Conservation (phyloP, 106 monocot genomes). For the Dendrobium chrysotoxum region DNA sequence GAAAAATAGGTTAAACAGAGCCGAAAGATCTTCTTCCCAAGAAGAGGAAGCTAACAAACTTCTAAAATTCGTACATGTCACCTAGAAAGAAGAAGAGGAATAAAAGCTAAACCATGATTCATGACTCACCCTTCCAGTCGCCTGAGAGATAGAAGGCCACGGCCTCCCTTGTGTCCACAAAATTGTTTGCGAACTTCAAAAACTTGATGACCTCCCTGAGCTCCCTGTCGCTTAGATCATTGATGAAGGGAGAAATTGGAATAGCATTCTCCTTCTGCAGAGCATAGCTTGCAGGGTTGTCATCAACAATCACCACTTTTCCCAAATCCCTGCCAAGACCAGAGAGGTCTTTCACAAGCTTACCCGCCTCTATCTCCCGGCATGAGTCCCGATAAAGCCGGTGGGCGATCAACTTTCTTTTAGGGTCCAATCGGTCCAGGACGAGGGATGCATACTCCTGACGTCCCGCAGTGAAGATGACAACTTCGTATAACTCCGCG, state of each 20-base stretch:
- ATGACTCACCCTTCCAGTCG: neutral
- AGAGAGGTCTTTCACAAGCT: constrained; percentile 66
- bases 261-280: constrained; percentile 77
- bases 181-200: constrained; percentile 30
- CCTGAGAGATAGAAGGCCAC: neutral
- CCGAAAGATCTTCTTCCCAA: too few relatives aligned
- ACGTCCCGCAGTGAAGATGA: constrained; percentile 87
- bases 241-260: constrained; percentile 48
- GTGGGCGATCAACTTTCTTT: constrained; percentile 43
- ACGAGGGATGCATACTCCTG: constrained; percentile 81
- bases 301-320: constrained; percentile 65
- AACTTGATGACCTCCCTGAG: constrained; percentile 47
- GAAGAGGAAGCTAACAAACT: neutral
- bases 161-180: constrained; percentile 65
- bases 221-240: constrained; percentile 54
- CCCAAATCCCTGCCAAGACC: constrained; percentile 43
- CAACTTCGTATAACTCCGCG: constrained; percentile 50
- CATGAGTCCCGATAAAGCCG: constrained; percentile 79
- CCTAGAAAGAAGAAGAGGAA: neutral
- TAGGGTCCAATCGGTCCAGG: constrained; percentile 68
- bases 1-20: neutral
- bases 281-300: constrained; percentile 67
- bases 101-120: neutral
- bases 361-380: constrained; percentile 49
- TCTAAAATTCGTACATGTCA: neutral